Evolutionary conservation across 2,329 filamentous ascomycete genomes (phyloP), one percentile per base, ranked within the genome.

Genomic region (Acephala macrosclerotiorum): DNA sequence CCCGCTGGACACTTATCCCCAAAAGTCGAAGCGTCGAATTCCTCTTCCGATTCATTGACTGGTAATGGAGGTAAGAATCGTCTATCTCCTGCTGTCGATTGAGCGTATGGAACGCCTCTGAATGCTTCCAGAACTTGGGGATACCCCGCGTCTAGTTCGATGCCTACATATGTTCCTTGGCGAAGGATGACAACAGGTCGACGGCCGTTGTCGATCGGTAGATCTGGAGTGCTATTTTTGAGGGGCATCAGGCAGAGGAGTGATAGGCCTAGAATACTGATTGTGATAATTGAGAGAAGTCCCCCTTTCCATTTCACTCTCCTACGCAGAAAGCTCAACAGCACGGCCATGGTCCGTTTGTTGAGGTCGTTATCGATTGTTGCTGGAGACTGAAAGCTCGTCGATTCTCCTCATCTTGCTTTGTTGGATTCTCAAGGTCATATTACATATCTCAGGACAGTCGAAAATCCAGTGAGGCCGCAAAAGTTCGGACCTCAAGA

Each of bases 101-200:
- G 71, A 0, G 81, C 83, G 66, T 85, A 85, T 0, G 82, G 83
- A 12, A 86, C 79, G 0, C 83, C 82, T 0, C 82, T 74, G 68
- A 86, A 86, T 14, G 75, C 70, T 33, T 81, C 79, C 11, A 75
- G 58, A 9, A 53, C n/a, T 35, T 73, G 70, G 25, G 73, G 71
- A 58, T 68, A 71, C 3, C 62, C 59, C 18, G 67, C 53, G 6
- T 63, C 49, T 1, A 66, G 51, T 36, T 73, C 64, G 16, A 63
- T 61, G 3, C 75, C 75, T 4, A 73, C 51, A 33, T 73, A 70
- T 1, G 59, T 73, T n/a, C 75, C 75, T 65, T 76, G 74, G 8
- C 66, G 66, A 9, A 73, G 36, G 7, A 60, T 60, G 33, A 75
- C 72, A 12, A n/a, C 60, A 22, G 66, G 66, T 18, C 64, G 42